Evolutionary conservation across 139 green algal genomes (phyloP).

Genomic region (Medakamo hakoo): DNA sequence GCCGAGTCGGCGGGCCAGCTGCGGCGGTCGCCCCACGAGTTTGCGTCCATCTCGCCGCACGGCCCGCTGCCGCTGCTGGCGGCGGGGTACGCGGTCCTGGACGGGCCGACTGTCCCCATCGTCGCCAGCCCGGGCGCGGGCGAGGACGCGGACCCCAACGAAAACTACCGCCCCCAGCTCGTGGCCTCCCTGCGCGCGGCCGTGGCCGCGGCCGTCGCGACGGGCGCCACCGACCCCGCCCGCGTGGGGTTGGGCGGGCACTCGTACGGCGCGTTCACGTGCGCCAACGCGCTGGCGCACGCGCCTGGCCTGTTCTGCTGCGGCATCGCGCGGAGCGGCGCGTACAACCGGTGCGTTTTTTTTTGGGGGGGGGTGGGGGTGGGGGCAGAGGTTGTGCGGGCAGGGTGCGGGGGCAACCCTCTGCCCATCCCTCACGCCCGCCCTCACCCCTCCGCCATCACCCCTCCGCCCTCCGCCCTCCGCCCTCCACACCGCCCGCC

Average conservation of each 20-base stretch:
- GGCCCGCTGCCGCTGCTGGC: slow-evolving; percentile 82
- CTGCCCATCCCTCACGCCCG: too few species aligned
- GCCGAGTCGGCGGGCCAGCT: slow-evolving; percentile 91
- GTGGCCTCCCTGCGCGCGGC: slow-evolving; percentile 46
- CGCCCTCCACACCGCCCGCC: too few species aligned
- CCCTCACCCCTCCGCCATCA: too few species aligned
- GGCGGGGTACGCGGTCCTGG: slow-evolving; percentile 78
- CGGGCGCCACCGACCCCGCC: slow-evolving; percentile 54
- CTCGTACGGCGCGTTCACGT: slow-evolving; percentile 83
- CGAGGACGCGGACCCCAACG: slow-evolving; percentile 85
- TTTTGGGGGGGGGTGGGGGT: neutral
- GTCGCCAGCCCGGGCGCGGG: slow-evolving; percentile 31
- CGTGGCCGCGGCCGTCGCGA: slow-evolving; percentile 25
- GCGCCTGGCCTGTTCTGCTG: slow-evolving; percentile 76
- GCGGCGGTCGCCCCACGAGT: slow-evolving; percentile 60
- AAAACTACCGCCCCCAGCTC: slow-evolving; percentile 95
- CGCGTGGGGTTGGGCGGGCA: slow-evolving; percentile 81
- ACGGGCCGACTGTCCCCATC: slow-evolving; percentile 85
- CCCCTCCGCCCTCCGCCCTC: too few species aligned
- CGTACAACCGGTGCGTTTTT: slow-evolving; percentile 58
- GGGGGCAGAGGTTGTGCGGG: neutral
- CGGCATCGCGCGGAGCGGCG: slow-evolving; percentile 62
- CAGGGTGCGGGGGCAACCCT: too few species aligned
- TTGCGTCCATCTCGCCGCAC: slow-evolving; percentile 60
- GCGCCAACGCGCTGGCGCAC: slow-evolving; percentile 74